These are phyloP conservation scores for Urostyla sp. DNA, from an alignment of 73 alveolate genomes.

Conservation along the genomic window DNA sequence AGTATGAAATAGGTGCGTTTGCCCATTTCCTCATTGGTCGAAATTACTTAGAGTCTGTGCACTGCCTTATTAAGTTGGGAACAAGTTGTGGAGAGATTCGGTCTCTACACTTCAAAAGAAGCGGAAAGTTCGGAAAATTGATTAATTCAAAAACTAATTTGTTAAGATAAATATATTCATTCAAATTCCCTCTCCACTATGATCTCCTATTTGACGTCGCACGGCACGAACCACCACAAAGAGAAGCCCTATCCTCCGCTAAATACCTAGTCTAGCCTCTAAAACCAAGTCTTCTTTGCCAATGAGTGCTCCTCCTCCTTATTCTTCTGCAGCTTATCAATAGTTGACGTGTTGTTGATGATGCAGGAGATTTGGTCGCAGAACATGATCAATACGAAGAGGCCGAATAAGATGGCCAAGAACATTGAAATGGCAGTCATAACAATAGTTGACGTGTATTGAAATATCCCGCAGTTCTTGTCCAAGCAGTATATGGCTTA, in stretches of 20 bases:
- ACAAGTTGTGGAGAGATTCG: no score
- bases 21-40: no score
- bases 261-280: slow-evolving; percentile 18
- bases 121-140: no score
- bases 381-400: slow-evolving; percentile 52
- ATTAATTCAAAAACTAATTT: no score
- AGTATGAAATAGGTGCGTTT: slow-evolving; percentile 94
- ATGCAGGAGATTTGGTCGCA: slow-evolving; percentile 59
- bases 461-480: slow-evolving; percentile 37
- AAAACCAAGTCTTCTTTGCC: slow-evolving; percentile 14
- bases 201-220: neutral
- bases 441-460: neutral
- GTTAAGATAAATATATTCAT: slow-evolving; percentile 1
- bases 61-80: no score
- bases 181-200: slow-evolving; percentile 43
- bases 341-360: slow-evolving; percentile 46
- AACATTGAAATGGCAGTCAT: slow-evolving; percentile 33
- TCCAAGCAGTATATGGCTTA: slow-evolving; percentile 33
- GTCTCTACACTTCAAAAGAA: no score
- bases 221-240: slow-evolving; percentile 41
- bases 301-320: slow-evolving; percentile 6
- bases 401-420: slow-evolving; percentile 45
- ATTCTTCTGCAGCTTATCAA: slow-evolving; percentile 41
- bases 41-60: no score
- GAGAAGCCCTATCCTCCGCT: slow-evolving; percentile 52